phyloP scores from a whole-genome alignment of 129 eudicot genomes.

The Centrapalus pauciflorus region DNA sequence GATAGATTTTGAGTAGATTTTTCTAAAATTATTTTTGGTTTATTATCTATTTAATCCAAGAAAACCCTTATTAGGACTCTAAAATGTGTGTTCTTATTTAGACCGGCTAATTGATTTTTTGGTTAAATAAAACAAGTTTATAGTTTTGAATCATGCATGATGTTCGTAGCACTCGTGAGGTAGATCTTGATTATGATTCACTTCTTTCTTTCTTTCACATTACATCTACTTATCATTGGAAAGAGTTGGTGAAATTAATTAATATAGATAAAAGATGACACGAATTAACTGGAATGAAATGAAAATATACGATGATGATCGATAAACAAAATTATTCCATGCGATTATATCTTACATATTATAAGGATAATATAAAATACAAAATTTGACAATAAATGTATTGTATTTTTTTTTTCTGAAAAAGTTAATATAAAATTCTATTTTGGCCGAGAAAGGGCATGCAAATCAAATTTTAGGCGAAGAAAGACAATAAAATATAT shows the following conservation, averaged over 20 bases:
- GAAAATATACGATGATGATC: background rate
- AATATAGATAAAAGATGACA: too few species aligned
- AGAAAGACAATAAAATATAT: too few species aligned
- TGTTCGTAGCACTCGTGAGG: background rate
- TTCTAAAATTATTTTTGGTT: background rate
- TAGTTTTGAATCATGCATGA: background rate
- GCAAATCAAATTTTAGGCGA: too few species aligned
- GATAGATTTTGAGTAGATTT: conserved; percentile 20
- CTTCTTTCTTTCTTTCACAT: background rate
- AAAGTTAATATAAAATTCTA: too few species aligned
- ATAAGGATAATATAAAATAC: too few species aligned
- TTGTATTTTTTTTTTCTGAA: background rate
- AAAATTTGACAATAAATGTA: background rate
- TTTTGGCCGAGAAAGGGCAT: too few species aligned
- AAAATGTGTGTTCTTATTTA: background rate
- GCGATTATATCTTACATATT: too few species aligned
- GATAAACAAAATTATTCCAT: background rate
- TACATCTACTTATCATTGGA: background rate
- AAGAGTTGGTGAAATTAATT: too few species aligned
- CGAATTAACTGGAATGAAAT: too few species aligned
- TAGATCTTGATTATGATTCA: background rate
- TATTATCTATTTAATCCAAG: background rate
- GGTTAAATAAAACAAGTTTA: background rate
- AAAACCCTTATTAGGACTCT: background rate
- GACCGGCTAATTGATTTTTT: background rate